These are phyloP conservation scores for Solanum gracilifrons DNA, from an alignment of 257 asterid species.

Conservation along the genomic window DNA sequence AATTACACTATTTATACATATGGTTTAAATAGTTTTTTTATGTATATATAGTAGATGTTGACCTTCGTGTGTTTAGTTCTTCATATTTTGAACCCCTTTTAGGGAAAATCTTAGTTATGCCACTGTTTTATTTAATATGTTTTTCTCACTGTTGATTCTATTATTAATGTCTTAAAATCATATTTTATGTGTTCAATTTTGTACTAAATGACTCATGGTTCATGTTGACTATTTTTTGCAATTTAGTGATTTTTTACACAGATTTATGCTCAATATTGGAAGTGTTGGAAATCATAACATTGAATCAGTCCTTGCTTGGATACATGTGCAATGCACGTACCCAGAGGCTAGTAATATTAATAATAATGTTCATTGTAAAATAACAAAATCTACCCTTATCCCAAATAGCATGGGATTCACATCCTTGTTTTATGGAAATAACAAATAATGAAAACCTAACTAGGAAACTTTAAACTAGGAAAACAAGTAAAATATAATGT, in stretches of 20 bases:
- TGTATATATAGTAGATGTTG: background rate
- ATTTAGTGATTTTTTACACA: background rate
- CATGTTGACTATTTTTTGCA: background rate
- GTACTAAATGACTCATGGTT: background rate
- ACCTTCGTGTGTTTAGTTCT: background rate
- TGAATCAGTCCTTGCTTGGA: background rate
- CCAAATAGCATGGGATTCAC: background rate
- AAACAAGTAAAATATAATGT: background rate
- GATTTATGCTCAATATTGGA: background rate
- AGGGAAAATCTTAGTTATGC: background rate
- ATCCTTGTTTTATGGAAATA: background rate
- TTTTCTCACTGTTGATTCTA: background rate
- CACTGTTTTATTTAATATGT: background rate
- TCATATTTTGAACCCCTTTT: background rate
- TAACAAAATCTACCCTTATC: background rate
- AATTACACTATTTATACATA: background rate
- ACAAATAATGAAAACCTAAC: background rate
- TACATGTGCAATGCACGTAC: background rate
- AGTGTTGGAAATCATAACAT: background rate
- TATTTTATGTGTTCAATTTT: background rate
- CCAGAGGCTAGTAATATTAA: background rate
- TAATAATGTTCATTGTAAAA: background rate
- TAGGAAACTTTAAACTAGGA: background rate
- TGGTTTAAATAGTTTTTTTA: background rate
- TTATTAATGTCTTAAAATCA: background rate